Conservation (phyloP, 441 rosid genomes). For the Erodium trifolium region DNA sequence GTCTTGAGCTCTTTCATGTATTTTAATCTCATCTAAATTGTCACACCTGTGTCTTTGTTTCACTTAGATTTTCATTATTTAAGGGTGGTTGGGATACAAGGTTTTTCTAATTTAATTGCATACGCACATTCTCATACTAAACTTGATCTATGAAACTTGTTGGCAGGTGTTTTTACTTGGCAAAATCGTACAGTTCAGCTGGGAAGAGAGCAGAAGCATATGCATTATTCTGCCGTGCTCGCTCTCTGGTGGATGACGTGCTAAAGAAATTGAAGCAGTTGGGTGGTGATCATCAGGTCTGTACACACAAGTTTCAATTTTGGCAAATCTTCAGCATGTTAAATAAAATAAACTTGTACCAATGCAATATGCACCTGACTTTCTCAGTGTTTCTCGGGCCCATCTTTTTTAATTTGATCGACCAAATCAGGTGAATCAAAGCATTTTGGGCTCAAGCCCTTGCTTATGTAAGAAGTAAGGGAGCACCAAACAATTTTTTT, state of each 20-base stretch:
- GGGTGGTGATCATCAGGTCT: slow-evolving; percentile 39
- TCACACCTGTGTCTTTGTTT: neutral
- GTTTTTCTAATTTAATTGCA: too few species aligned
- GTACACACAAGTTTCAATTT: neutral
- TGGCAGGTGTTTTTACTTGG: slow-evolving; percentile 88
- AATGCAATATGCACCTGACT: neutral
- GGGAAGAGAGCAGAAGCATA: slow-evolving; percentile 90
- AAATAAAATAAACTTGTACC: neutral
- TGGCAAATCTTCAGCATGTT: neutral
- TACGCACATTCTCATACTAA: neutral
- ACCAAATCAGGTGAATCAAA: too few species aligned
- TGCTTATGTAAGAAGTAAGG: too few species aligned
- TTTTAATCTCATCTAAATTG: neutral
- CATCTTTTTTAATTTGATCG: too few species aligned
- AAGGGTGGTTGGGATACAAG: too few species aligned
- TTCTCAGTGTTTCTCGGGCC: neutral
- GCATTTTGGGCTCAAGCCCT: too few species aligned
- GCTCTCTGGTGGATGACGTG: slow-evolving; percentile 70
- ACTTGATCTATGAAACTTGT: slow-evolving; percentile 16
- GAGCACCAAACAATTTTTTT: too few species aligned
- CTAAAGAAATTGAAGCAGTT: slow-evolving; percentile 37
- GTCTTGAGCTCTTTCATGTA: slow-evolving; percentile 7
- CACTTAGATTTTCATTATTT: too few species aligned
- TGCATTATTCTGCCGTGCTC: slow-evolving; percentile 60
- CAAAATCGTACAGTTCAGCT: slow-evolving; percentile 76